Percentiles rank a stretch among this genome's conserved stretches.
These are phyloP conservation scores for Berkeleyomyces basicola DNA, from an alignment of 2,329 filamentous ascomycete genomes.

Conservation along the genomic window DNA sequence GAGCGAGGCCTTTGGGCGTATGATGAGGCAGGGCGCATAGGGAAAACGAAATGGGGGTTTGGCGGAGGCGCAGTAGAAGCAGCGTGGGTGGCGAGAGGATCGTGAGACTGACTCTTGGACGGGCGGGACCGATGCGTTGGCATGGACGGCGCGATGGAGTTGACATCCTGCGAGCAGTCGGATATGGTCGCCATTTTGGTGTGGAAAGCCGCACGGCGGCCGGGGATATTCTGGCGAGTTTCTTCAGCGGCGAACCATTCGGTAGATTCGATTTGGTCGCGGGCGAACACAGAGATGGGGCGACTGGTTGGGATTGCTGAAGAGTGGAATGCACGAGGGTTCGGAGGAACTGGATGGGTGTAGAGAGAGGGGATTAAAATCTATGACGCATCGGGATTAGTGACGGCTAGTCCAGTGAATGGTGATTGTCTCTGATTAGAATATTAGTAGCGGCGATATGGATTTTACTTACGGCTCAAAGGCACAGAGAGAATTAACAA, in stretches of 20 bases:
- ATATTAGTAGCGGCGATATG: not conserved
- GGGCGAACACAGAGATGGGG: not conserved
- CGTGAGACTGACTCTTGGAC: constrained; percentile 12
- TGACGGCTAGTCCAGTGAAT: not conserved
- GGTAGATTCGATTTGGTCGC: not conserved
- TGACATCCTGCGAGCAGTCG: not conserved
- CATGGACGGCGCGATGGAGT: not conserved
- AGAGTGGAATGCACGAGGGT: not conserved
- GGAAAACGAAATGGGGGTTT: constrained; percentile 51
- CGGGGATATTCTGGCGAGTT: not conserved
- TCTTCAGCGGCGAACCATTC: constrained; percentile 6
- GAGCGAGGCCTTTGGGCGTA: constrained; percentile 36
- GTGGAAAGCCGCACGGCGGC: constrained; percentile 11
- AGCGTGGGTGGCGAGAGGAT: constrained; percentile 6
- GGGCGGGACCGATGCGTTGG: constrained; percentile 7
- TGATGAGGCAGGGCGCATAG: constrained; percentile 30
- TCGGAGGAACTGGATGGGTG: not conserved
- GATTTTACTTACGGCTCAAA: constrained; percentile 9
- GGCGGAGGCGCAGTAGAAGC: constrained; percentile 27
- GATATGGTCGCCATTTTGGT: constrained; percentile 10
- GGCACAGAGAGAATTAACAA: constrained; percentile 1
- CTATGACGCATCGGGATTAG: constrained; percentile 1
- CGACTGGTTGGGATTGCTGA: not conserved
- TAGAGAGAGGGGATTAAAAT: constrained; percentile 3
- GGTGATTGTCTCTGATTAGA: not conserved